Conservation (phyloP, 179 eudicot genomes). For the Beta lomatogona region DNA sequence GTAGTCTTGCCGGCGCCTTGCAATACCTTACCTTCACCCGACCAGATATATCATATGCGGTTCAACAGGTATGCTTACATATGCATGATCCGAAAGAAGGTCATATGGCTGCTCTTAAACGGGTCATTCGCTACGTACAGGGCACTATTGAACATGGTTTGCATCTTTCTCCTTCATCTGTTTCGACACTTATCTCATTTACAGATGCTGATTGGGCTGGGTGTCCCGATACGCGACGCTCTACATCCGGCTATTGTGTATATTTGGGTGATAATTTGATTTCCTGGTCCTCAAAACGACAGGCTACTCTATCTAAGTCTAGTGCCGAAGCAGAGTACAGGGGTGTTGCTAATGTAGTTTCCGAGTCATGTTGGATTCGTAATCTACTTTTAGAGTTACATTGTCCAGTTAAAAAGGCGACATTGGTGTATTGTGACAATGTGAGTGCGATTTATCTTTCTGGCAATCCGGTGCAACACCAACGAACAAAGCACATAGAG, state of each 20-base stretch:
- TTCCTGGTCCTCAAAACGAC: background rate
- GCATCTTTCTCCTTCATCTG: background rate
- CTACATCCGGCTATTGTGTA: background rate
- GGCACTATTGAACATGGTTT: background rate
- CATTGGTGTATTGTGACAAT: background rate
- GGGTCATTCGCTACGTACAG: background rate
- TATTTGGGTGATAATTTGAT: background rate
- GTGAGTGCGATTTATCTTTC: background rate
- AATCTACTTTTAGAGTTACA: background rate
- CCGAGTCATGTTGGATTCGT: background rate
- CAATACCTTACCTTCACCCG: background rate
- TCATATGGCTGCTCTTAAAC: background rate
- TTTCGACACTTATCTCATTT: background rate
- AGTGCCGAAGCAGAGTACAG: background rate
- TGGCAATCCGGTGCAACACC: background rate
- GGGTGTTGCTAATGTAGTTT: background rate
- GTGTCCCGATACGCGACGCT: background rate
- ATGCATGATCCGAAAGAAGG: background rate
- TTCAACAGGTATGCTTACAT: background rate
- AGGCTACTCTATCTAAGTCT: background rate
- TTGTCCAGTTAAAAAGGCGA: background rate
- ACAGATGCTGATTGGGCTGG: background rate
- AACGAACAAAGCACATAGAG: conserved; percentile 5
- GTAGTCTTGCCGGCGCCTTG: no score
- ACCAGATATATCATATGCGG: background rate